Base-by-base conservation (phyloP, 768 basidiomycete species). In the Hebeloma cylindrosporum region DNA sequence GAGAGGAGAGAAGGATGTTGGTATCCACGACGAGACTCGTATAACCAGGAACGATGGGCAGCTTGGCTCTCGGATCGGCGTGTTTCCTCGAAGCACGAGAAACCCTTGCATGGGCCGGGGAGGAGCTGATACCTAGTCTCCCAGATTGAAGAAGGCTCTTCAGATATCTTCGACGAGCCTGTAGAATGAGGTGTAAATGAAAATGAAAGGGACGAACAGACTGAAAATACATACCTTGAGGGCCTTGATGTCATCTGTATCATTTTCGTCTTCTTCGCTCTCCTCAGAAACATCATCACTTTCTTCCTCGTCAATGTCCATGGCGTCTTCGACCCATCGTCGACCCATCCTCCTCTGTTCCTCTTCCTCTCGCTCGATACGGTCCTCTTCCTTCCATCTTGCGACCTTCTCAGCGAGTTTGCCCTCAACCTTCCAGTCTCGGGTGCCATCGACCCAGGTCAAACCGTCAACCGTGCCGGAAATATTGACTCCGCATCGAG, bases 1-100 rank as follows among this genome's bases (percentile, higher is more conserved):
- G 72, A 0, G 91, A 92, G 0, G 90, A 87, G 11, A 98, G 76
- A 0, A 99, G 72, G 44, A 97, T 89, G 68, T 98, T 98, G 36
- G 95, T 97, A 66, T 98, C 95, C 58, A 95, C 72, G 21, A 99
- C 85, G 45, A 99, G 84, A 33, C 87, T 73, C 8, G 92, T 92
- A 66, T 93, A 96, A 2, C 95, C 95, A 3, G 89, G 77, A 5
- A 88, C 69, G 53, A 92, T 78, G 36, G 71, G 68, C 13, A 88
- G 62, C 7, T 67, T 64, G 9, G 74, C 67, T 10, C 64, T 74
- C 4, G 63, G 60, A 16, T 60, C 62, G 21, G 56, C 50, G 13
- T 60, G 52, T 45, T 62, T 63, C 32, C 48, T 56, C 8, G 44
- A 50, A 47, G 48, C 60, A 51, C 53, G 65, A 48, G 56, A 64